phyloP scores from a whole-genome alignment of 495 filamentous ascomycete species.

The Delitschia confertaspora region DNA sequence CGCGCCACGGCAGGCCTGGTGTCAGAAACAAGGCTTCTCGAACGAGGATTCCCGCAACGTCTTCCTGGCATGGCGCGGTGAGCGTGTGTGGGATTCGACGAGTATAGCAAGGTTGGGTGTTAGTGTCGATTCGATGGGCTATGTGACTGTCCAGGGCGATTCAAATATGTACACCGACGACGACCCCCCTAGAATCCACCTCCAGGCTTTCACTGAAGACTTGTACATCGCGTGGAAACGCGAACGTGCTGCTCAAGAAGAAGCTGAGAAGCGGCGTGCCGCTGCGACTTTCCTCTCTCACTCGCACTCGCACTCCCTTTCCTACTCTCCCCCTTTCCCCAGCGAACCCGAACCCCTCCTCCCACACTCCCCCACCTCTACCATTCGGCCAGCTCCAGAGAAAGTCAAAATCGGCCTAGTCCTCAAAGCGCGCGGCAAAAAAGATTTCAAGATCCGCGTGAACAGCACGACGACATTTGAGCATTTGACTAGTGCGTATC shows the following conservation, averaged over 20 bases:
- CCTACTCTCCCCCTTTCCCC: not conserved
- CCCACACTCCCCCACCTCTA: too few relatives aligned
- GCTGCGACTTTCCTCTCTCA: too few relatives aligned
- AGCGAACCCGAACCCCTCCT: slow-evolving; percentile 19
- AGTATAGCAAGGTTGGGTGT: slow-evolving; percentile 61
- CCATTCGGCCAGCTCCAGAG: slow-evolving; percentile 25
- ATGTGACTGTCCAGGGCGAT: slow-evolving; percentile 32
- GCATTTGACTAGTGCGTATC: slow-evolving; percentile 47
- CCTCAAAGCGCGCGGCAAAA: slow-evolving; percentile 47
- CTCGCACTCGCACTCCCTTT: too few relatives aligned
- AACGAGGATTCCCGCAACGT: slow-evolving; percentile 43
- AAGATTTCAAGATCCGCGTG: slow-evolving; percentile 51
- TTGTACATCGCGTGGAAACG: slow-evolving; percentile 31
- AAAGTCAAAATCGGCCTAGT: slow-evolving; percentile 45
- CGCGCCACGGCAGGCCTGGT: slow-evolving; percentile 62
- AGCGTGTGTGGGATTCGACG: slow-evolving; percentile 61
- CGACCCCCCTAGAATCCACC: slow-evolving; percentile 13
- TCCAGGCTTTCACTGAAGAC: slow-evolving; percentile 56
- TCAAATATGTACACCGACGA: slow-evolving; percentile 30
- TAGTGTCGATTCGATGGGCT: slow-evolving; percentile 37
- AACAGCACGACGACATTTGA: slow-evolving; percentile 47
- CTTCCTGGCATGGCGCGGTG: slow-evolving; percentile 71
- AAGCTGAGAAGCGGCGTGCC: slow-evolving; percentile 35
- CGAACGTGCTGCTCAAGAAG: slow-evolving; percentile 36
- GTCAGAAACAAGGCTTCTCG: slow-evolving; percentile 47